These are phyloP conservation scores for Exophiala dermatitidis DNA, from an alignment of 2,329 filamentous ascomycete species.

Conservation along the genomic window DNA sequence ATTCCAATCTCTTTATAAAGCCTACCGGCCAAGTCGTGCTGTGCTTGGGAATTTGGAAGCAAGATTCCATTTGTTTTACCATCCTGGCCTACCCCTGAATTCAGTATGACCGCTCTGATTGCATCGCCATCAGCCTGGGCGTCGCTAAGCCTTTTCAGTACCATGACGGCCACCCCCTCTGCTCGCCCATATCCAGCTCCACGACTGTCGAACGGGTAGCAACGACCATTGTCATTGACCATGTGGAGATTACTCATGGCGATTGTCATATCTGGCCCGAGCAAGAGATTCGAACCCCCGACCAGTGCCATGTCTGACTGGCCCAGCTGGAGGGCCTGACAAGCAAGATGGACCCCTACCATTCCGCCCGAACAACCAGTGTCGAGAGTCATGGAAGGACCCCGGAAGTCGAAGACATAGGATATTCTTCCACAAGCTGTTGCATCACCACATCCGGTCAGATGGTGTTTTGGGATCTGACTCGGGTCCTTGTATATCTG, in stretches of 20 bases:
- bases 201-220: constrained; percentile 3
- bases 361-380: not conserved
- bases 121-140: constrained; percentile 24
- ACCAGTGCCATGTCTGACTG: not conserved
- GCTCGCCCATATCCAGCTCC: constrained; percentile 30
- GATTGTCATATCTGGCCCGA: not conserved
- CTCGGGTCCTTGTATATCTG: not conserved
- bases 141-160: constrained; percentile 23
- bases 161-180: constrained; percentile 25
- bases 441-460: not conserved
- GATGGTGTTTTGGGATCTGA: not conserved
- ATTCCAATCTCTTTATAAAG: constrained; percentile 11
- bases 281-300: not conserved
- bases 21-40: constrained; percentile 15
- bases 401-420: not conserved
- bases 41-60: constrained; percentile 21
- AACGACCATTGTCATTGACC: not conserved
- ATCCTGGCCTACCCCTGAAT: constrained; percentile 24
- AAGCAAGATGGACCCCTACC: not conserved
- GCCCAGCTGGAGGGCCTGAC: not conserved
- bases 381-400: not conserved
- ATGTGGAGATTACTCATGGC: not conserved
- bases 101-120: constrained; percentile 24
- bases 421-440: not conserved
- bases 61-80: constrained; percentile 22